Base-by-base conservation (phyloP, 1,284 basidiomycete species). In the Malassezia cuniculi region DNA sequence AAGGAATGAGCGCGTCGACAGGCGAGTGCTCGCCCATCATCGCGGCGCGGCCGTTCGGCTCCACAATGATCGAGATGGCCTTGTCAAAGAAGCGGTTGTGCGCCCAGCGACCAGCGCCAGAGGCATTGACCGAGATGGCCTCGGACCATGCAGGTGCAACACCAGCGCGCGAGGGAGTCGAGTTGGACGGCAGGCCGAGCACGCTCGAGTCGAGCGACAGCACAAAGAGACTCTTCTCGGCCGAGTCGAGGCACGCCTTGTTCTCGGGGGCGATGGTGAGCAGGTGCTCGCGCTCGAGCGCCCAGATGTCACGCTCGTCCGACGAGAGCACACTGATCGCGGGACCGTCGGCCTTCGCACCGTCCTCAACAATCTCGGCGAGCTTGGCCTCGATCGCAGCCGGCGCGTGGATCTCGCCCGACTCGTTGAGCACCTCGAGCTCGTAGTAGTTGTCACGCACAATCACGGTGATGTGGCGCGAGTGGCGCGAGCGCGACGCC, bases 11-110 rank as follows among this genome's bases (percentile, higher is more conserved):
- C 1, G 89, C 89, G 53, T 95, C 90, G 41, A 81, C 80, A 0
- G 85, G 82, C 3, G 85, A 84, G 69, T 94, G 89, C 70, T 95
- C 90, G 19, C 90, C 90, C 60, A 79, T 79, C 39, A 84, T 81
- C 26, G 85, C 84, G 3, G 84, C 82, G 28, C 85, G 78, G 2
- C 81, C 80, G 48, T 81, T 84, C 10, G 80, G 78, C 69, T 94
- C 87, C 27, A 95, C 78, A 32, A 83, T 75, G 41, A 94, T 70
- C 5, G 79, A 79, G 29, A 83, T 76, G 2, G 81, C 76, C 71
- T 95, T 95, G 72, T 97, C 90, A 68, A 81, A 85, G 78, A 86
- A 94, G 31, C 90, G 75, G 62, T 95, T 94, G 39, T 76, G 74
- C 2, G 79, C 78, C 40, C 78, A 78, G 45, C 73, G 69, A 6